Evolutionary conservation across 257 asterid species (phyloP).

Genomic region (Perilla frutescens): DNA sequence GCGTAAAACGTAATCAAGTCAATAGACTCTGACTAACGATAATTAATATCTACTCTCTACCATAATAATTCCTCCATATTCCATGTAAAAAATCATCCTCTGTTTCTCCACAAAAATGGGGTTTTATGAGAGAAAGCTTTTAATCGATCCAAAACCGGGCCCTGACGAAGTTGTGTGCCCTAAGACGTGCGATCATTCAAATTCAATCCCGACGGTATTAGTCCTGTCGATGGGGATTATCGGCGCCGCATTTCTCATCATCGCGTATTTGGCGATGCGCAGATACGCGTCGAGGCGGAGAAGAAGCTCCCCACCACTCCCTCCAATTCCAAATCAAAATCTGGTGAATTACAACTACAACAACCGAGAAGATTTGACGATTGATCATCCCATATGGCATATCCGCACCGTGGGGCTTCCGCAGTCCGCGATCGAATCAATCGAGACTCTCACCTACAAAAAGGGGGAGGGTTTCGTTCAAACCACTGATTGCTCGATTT

Average conservation of each 20-base stretch:
- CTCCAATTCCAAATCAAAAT: no score
- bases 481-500: constrained; percentile 53
- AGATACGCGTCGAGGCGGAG: constrained; percentile 37
- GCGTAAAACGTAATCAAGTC: constrained; percentile 34
- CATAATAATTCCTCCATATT: no score
- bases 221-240: constrained; percentile 52
- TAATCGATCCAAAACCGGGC: not conserved
- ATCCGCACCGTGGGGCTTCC: constrained; percentile 63
- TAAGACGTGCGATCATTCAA: no score
- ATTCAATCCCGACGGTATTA: constrained; percentile 38
- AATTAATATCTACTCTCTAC: no score
- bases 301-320: constrained; percentile 24
- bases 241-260: constrained; percentile 49
- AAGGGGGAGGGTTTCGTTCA: constrained; percentile 40
- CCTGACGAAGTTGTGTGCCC: constrained; percentile 4
- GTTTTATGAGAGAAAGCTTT: constrained; percentile 37
- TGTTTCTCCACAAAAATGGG: constrained; percentile 25
- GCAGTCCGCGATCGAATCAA: constrained; percentile 45
- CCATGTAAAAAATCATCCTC: no score
- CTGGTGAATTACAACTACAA: not conserved
- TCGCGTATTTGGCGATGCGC: constrained; percentile 46
- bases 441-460: constrained; percentile 45
- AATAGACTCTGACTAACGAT: not conserved
- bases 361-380: constrained; percentile 40
- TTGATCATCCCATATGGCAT: constrained; percentile 68